Conservation (phyloP, 768 basidiomycete genomes). For the Boletus vinaceobasis region DNA sequence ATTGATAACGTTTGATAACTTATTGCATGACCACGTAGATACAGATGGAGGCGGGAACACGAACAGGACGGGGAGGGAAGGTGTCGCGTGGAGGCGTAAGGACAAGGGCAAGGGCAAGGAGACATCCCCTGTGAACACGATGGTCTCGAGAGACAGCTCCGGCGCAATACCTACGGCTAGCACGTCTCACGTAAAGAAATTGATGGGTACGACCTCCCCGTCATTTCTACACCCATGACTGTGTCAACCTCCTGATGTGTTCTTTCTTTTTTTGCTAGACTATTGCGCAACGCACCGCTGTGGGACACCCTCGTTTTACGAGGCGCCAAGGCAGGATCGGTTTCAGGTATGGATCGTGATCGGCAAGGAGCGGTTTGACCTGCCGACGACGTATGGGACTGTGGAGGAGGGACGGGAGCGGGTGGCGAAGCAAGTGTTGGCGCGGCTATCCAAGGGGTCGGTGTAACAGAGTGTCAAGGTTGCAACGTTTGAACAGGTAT, state of each 20-base stretch:
- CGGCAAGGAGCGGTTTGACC: conserved; percentile 41
- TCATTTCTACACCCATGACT: not conserved
- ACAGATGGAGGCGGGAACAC: not conserved
- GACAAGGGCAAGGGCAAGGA: conserved; percentile 16
- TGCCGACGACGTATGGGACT: conserved; percentile 38
- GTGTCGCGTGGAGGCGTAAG: not conserved
- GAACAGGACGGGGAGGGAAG: not conserved
- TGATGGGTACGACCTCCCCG: conserved; percentile 10
- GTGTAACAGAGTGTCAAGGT: too few species aligned
- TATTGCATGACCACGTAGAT: not conserved
- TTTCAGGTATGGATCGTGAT: conserved; percentile 49
- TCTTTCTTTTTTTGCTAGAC: conserved; percentile 8
- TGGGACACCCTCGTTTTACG: conserved; percentile 34
- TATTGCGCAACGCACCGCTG: conserved; percentile 14
- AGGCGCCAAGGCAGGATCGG: conserved; percentile 17
- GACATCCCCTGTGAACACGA: not conserved
- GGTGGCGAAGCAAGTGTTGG: conserved; percentile 44
- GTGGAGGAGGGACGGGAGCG: conserved; percentile 40
- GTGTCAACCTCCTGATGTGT: not conserved
- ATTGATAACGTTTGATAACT: not conserved
- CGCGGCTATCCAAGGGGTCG: conserved; percentile 31
- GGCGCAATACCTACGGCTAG: not conserved
- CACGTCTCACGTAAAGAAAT: conserved; percentile 12
- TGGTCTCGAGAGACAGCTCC: not conserved
- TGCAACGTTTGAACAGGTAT: too few species aligned